Conservation (phyloP, 352 stramenopile genomes). For the Phytophthora chlamydospora region DNA sequence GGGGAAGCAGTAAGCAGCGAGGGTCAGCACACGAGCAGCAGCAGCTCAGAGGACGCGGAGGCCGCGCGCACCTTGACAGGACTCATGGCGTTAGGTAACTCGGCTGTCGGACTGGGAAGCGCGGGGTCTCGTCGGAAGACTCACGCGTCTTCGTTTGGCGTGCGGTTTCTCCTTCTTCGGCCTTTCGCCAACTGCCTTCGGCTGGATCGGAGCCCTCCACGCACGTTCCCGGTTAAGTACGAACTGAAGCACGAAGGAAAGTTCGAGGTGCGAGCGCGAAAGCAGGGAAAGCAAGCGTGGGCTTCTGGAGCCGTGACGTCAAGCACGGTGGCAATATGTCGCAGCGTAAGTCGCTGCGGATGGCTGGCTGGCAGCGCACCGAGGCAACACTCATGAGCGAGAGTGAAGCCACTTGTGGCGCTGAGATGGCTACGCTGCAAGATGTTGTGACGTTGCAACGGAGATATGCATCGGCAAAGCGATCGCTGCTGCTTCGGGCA, state of each 20-base stretch:
- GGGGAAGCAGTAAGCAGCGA: not conserved
- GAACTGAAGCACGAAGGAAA: conserved; percentile 22
- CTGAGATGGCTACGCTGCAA: no score
- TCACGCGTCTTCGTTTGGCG: conserved; percentile 16
- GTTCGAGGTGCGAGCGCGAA: conserved; percentile 10
- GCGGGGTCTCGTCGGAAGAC: not conserved
- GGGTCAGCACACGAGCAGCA: not conserved
- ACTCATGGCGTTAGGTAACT: conserved; percentile 35
- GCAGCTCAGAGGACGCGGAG: not conserved
- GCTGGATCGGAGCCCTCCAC: conserved; percentile 37
- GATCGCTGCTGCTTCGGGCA: not conserved
- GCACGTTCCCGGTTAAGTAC: conserved; percentile 26
- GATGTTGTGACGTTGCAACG: no score
- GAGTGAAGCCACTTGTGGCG: conserved; percentile 24
- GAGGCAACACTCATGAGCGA: not conserved
- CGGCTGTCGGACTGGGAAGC: conserved; percentile 6
- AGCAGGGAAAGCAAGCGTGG: not conserved
- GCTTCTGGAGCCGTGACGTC: not conserved
- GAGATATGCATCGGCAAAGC: not conserved
- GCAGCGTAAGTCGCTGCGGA: conserved; percentile 27
- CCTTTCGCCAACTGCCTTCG: conserved; percentile 29
- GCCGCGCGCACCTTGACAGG: conserved; percentile 30
- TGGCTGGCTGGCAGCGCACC: conserved; percentile 16
- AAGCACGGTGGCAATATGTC: conserved; percentile 11
- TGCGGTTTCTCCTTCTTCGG: conserved; percentile 12